A percentile compares a stretch with the other conserved stretches of the same genome.
These are phyloP conservation scores for Fraxinus excelsior DNA, from an alignment of 257 asterid genomes.

Conservation along the genomic window DNA sequence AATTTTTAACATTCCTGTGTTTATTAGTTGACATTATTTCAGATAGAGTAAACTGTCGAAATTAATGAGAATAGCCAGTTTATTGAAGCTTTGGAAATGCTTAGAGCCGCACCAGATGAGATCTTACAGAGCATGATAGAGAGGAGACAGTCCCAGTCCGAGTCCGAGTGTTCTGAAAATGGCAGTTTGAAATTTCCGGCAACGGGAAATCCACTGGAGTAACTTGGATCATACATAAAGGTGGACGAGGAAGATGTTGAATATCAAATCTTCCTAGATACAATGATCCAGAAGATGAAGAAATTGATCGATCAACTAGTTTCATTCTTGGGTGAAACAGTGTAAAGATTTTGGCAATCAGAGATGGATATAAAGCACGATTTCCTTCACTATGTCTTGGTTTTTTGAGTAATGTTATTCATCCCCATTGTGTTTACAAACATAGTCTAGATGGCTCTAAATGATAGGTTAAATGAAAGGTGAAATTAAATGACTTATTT, in stretches of 20 bases:
- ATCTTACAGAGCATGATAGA: slow-evolving; percentile 44
- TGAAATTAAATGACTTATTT: too few relatives aligned
- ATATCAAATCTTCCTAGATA: slow-evolving; percentile 29
- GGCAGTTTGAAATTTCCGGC: slow-evolving; percentile 62
- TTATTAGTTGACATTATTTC: slow-evolving; percentile 3
- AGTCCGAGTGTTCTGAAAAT: slow-evolving; percentile 46
- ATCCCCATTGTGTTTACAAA: too few relatives aligned
- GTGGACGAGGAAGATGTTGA: slow-evolving; percentile 59
- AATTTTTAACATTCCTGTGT: neutral
- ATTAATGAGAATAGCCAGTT: slow-evolving; percentile 63
- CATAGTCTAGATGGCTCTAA: too few relatives aligned
- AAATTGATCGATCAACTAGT: slow-evolving; percentile 34
- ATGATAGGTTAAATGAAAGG: too few relatives aligned
- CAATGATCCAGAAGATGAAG: slow-evolving; percentile 49
- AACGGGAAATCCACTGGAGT: slow-evolving; percentile 63
- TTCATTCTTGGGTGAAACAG: too few relatives aligned
- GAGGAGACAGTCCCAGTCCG: slow-evolving; percentile 71
- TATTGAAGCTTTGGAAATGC: slow-evolving; percentile 67
- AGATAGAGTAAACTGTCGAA: slow-evolving; percentile 83
- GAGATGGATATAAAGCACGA: too few relatives aligned
- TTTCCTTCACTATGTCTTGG: too few relatives aligned
- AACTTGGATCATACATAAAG: slow-evolving; percentile 71
- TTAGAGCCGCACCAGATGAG: slow-evolving; percentile 59
- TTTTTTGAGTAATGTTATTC: too few relatives aligned
- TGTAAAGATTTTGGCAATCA: too few relatives aligned